Evolutionary conservation across 768 basidiomycete genomes (phyloP), one percentile per base, ranked within the genome.

Genomic region (Heimioporus sp.): DNA sequence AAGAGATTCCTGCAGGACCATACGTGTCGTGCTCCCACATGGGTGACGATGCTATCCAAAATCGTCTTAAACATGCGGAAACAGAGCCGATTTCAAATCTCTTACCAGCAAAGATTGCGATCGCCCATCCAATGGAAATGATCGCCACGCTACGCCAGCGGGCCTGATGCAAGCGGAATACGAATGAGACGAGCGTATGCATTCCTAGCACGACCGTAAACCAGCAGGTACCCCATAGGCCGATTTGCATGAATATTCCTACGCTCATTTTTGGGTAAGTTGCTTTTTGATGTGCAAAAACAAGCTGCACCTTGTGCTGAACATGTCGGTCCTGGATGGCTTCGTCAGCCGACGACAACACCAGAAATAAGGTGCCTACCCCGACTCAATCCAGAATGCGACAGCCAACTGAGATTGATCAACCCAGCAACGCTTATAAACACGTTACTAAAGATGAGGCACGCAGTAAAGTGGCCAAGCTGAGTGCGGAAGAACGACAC

Each of bases 401-500:
- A 48, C 32, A 79, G 45, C 81, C 85, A 87, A 30, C 66, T 60
- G 44, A 83, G 56, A 32, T 77, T 76, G 44, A 88, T 73, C 10
- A 85, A 64, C 36, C 82, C 84, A 47, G 82, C 74, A 15, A 74
- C 46, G 31, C 77, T 74, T 51, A 71, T 79, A 62, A 83, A 69
- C 48, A 80, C 68, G 64, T 87, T 83, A 53, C 78, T 77, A 24
- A 83, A 57, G 53, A 88, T 72, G 50, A 90, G 72, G 60, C 81
- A 86, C 36, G 73, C 75, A n/a, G 80, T 77, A 63, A 87, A 88
- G 45, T 79, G 77, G 1, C 88, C 88, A 13, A 88, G 76, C 55
- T 86, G 86, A 8, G 86, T 86, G 51, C 78, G 76, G 66, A 90
- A 87, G 66, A 89, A 87, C 53, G 81, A 70, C 38, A 76, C 79